These are phyloP conservation scores for Lichina pygmaea DNA, from an alignment of 495 filamentous ascomycete species.

Conservation along the genomic window DNA sequence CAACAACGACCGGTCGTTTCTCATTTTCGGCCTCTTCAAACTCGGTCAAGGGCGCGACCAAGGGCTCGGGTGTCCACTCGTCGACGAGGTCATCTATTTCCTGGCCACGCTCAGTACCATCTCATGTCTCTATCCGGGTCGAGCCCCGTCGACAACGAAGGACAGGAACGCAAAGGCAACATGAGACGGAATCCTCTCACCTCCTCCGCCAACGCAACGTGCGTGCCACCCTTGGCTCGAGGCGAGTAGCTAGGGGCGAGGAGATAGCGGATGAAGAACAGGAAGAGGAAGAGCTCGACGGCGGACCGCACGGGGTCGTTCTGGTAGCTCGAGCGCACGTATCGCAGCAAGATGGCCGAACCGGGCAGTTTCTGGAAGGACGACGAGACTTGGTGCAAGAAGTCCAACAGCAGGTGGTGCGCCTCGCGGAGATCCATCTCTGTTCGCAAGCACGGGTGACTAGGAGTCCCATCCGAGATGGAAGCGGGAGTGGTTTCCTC, in stretches of 20 bases:
- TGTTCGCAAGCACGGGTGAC: no score
- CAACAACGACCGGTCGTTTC: slow-evolving; percentile 61
- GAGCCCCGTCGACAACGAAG: not conserved
- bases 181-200: slow-evolving; percentile 11
- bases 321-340: slow-evolving; percentile 90
- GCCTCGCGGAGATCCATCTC: slow-evolving; percentile 62
- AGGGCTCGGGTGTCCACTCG: slow-evolving; percentile 86
- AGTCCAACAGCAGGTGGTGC: slow-evolving; percentile 37
- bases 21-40: slow-evolving; percentile 65
- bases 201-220: slow-evolving; percentile 70
- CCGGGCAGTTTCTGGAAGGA: slow-evolving; percentile 77
- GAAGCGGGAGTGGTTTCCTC: no score
- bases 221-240: slow-evolving; percentile 36
- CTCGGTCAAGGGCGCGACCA: slow-evolving; percentile 42
- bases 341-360: slow-evolving; percentile 79
- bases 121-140: not conserved
- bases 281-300: slow-evolving; percentile 78
- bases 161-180: not conserved
- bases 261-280: slow-evolving; percentile 87
- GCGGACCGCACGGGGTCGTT: slow-evolving; percentile 84
- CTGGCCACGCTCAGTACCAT: slow-evolving; percentile 10
- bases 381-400: slow-evolving; percentile 34
- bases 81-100: slow-evolving; percentile 95
- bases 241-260: slow-evolving; percentile 78
- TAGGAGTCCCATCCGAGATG: no score